phyloP scores from a whole-genome alignment of 169 alveolate species.

The Plasmodium vinckei region DNA sequence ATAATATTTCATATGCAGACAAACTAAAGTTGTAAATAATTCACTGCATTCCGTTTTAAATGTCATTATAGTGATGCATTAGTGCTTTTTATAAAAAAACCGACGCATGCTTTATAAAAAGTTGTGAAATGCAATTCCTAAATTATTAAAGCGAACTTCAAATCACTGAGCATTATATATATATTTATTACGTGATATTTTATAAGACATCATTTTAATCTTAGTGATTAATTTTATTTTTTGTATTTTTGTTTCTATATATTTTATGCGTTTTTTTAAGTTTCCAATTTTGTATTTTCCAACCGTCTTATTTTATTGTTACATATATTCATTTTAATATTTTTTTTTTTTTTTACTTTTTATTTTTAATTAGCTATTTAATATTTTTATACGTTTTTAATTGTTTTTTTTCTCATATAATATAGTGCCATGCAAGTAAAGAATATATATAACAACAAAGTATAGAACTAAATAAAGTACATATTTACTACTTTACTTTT shows the following conservation, averaged over 20 bases:
- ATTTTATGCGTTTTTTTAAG: neutral
- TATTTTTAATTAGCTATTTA: neutral
- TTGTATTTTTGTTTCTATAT: neutral
- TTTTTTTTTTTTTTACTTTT: conserved; percentile 2
- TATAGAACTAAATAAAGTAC: too few relatives aligned
- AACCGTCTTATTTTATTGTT: neutral
- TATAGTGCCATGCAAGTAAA: neutral
- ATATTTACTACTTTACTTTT: too few relatives aligned
- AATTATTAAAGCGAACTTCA: neutral
- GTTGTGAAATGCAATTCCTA: neutral
- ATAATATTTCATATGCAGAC: conserved; percentile 3
- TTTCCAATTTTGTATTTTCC: neutral
- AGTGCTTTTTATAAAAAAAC: neutral
- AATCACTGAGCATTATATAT: neutral
- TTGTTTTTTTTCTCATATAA: neutral
- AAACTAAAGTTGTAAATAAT: neutral
- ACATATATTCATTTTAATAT: neutral
- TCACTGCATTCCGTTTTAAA: neutral
- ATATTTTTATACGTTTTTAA: neutral
- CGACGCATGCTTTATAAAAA: conserved; percentile 18
- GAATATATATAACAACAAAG: too few relatives aligned
- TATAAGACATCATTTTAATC: neutral
- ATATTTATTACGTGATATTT: neutral
- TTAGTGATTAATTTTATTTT: neutral
- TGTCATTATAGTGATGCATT: neutral